Percentiles rank a stretch among this genome's conserved stretches.
These are phyloP conservation scores for Sambucus nigra DNA, from an alignment of 129 eudicot species.

Conservation along the genomic window DNA sequence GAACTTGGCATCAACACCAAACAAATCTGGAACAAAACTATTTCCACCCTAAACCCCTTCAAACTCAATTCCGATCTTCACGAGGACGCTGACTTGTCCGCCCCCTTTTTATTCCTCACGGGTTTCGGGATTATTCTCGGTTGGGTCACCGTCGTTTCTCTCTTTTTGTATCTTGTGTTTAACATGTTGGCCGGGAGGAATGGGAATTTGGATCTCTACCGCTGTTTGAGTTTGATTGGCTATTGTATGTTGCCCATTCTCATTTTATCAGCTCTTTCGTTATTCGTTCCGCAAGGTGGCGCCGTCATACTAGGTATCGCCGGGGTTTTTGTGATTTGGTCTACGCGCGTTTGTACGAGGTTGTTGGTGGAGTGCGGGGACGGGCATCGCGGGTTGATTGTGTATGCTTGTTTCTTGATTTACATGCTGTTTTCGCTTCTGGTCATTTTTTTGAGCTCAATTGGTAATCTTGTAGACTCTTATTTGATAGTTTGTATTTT, in stretches of 20 bases:
- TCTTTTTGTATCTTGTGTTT: slow-evolving; percentile 61
- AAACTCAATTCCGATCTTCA: too few relatives aligned
- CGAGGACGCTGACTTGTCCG: too few relatives aligned
- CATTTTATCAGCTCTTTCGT: slow-evolving; percentile 45
- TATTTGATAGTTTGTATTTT: background rate
- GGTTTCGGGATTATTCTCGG: slow-evolving; percentile 78
- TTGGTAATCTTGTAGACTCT: background rate
- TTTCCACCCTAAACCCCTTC: too few relatives aligned
- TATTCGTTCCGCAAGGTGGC: slow-evolving; percentile 84
- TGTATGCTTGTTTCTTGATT: slow-evolving; percentile 77
- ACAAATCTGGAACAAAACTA: too few relatives aligned
- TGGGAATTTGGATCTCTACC: slow-evolving; percentile 70
- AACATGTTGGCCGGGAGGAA: slow-evolving; percentile 78
- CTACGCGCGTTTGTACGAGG: slow-evolving; percentile 66
- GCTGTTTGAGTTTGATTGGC: slow-evolving; percentile 73
- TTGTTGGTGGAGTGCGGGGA: slow-evolving; percentile 63
- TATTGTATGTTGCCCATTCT: slow-evolving; percentile 79
- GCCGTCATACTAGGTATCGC: slow-evolving; percentile 35
- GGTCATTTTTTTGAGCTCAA: slow-evolving; percentile 48
- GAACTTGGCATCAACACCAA: too few relatives aligned
- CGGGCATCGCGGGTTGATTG: slow-evolving; percentile 59
- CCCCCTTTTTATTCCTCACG: too few relatives aligned
- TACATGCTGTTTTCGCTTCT: slow-evolving; percentile 66
- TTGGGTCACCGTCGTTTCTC: slow-evolving; percentile 67
- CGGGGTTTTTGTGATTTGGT: slow-evolving; percentile 63